Conservation (phyloP, 2,329 filamentous ascomycete genomes). For the Massarina eburnea region DNA sequence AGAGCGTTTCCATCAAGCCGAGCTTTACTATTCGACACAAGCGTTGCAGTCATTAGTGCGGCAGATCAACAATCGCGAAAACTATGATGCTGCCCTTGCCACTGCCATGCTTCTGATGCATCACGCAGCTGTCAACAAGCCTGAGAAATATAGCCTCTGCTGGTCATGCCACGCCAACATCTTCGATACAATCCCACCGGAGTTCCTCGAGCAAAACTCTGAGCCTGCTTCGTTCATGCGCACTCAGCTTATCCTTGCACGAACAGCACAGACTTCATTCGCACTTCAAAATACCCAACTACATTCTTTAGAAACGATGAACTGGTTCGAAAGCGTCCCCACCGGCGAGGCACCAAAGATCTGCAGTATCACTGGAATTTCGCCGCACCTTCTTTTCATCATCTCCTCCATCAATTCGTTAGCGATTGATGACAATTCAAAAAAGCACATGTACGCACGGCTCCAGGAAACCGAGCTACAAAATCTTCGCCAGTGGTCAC, state of each 20-base stretch:
- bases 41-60: slow-evolving; percentile 29
- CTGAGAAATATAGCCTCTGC: slow-evolving; percentile 29
- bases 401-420: slow-evolving; percentile 33
- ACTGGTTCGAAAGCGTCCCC: slow-evolving; percentile 26
- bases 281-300: slow-evolving; percentile 22
- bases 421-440: slow-evolving; percentile 15
- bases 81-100: slow-evolving; percentile 32
- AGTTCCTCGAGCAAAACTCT: slow-evolving; percentile 24
- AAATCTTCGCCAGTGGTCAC: slow-evolving; percentile 30
- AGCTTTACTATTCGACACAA: slow-evolving; percentile 37
- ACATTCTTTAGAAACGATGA: slow-evolving; percentile 26
- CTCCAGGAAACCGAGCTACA: slow-evolving; percentile 29
- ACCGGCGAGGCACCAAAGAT: slow-evolving; percentile 25
- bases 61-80: slow-evolving; percentile 30
- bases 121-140: slow-evolving; percentile 28
- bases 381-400: slow-evolving; percentile 31
- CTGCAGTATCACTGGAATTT: slow-evolving; percentile 28
- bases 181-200: slow-evolving; percentile 30
- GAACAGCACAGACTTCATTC: slow-evolving; percentile 28
- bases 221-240: slow-evolving; percentile 33
- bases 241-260: slow-evolving; percentile 29
- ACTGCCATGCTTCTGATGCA: slow-evolving; percentile 41
- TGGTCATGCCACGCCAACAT: slow-evolving; percentile 39
- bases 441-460: slow-evolving; percentile 27
- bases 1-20: slow-evolving; percentile 31